Evolutionary conservation across 1,284 basidiomycete species (phyloP).

Genomic region (Trametes hirsuta): DNA sequence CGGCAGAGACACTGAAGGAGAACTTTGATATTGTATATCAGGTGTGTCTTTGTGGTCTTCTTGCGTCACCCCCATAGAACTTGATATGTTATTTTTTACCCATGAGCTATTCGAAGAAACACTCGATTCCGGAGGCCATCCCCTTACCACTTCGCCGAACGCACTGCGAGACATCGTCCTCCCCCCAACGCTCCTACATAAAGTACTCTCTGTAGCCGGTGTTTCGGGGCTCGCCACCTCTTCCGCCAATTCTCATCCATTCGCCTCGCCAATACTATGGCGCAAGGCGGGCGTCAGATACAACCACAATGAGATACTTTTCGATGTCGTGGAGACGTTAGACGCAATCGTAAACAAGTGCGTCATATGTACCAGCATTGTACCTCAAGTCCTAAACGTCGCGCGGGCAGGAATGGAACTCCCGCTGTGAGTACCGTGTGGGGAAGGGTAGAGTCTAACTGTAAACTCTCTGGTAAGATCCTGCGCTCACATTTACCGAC

Average conservation of each 20-base stretch:
- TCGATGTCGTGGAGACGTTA: conserved; percentile 88
- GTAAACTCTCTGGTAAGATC: conserved; percentile 72
- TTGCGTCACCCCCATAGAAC: background rate
- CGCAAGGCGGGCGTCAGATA: conserved; percentile 85
- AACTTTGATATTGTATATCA: conserved; percentile 97
- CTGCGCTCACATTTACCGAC: background rate
- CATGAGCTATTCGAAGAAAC: conserved; percentile 91
- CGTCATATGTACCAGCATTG: conserved; percentile 26
- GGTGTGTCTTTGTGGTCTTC: conserved; percentile 44
- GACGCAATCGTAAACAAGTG: conserved; percentile 85
- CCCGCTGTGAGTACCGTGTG: conserved; percentile 74
- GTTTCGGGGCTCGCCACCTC: conserved; percentile 47
- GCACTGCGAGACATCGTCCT: conserved; percentile 92
- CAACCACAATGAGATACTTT: conserved; percentile 91
- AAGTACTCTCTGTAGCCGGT: conserved; percentile 61
- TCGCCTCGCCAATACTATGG: conserved; percentile 95
- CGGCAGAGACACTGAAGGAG: conserved; percentile 79
- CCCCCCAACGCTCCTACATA: conserved; percentile 83
- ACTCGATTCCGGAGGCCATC: conserved; percentile 89
- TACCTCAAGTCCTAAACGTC: background rate
- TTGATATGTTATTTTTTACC: background rate
- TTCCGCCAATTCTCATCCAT: conserved; percentile 59
- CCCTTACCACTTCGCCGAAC: conserved; percentile 92
- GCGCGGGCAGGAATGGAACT: conserved; percentile 65
- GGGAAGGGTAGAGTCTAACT: conserved; percentile 84